Conservation (phyloP, 2,329 filamentous ascomycete genomes). For the Sclerotinia spermophila region DNA sequence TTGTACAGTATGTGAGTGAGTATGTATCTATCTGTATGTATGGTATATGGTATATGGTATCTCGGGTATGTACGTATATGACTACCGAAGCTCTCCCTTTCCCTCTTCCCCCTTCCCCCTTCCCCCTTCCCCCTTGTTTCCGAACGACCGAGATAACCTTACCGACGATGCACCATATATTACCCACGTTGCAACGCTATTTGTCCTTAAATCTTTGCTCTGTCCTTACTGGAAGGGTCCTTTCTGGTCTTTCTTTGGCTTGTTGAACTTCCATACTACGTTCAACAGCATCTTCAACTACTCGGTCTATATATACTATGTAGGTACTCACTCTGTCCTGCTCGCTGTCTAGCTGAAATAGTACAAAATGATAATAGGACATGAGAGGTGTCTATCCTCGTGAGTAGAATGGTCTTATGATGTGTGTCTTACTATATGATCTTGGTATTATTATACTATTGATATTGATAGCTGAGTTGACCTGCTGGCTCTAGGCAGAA, state of each 20-base stretch:
- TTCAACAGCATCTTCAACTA: not conserved
- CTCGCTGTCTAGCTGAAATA: not conserved
- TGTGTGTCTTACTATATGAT: not conserved
- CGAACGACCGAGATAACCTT: slow-evolving; percentile 14
- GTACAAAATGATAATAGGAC: not conserved
- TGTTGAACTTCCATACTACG: not conserved
- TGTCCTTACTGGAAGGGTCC: not conserved
- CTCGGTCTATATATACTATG: not conserved
- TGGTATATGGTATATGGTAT: not conserved
- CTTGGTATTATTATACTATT: slow-evolving; percentile 7
- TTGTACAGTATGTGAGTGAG: no score
- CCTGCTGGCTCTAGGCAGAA: not conserved
- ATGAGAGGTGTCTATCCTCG: not conserved
- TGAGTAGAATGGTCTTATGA: not conserved
- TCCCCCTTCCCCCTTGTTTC: slow-evolving; percentile 5
- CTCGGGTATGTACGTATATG: not conserved
- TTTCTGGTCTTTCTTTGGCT: not conserved
- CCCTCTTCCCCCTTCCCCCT: no score
- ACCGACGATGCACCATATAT: not conserved
- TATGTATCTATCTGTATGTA: not conserved
- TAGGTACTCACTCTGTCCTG: not conserved
- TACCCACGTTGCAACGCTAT: not conserved
- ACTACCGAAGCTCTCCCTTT: slow-evolving; percentile 6
- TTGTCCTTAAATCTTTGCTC: not conserved
- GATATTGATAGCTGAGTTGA: not conserved